A percentile compares a stretch with the other conserved stretches of the same genome.
phyloP scores from a whole-genome alignment of 164 flowering plant species.

The Chloranthus sessilifolius region DNA sequence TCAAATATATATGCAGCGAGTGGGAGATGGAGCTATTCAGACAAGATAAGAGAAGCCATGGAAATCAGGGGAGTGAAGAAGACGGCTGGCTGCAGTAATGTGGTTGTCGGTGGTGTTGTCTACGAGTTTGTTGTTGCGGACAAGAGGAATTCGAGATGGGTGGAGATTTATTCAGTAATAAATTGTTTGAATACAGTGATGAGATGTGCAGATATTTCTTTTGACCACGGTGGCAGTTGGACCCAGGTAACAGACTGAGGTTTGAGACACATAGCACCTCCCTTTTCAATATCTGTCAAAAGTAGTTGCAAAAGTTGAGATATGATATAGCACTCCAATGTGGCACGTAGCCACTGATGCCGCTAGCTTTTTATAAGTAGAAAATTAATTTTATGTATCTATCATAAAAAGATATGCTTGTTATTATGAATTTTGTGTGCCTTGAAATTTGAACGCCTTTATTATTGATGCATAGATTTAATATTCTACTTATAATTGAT shows the following conservation, averaged over 20 bases:
- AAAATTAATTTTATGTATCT: no score
- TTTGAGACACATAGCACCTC: constrained; percentile 3
- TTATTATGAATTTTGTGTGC: no score
- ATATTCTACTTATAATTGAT: no score
- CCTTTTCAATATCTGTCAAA: no score
- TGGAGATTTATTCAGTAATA: constrained; percentile 26
- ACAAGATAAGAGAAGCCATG: constrained; percentile 40
- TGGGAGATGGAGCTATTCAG: constrained; percentile 37
- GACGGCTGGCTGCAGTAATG: constrained; percentile 47
- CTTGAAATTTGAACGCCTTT: no score
- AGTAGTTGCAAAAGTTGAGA: no score
- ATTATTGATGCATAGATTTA: no score
- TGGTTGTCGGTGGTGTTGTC: constrained; percentile 30
- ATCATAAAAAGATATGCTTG: no score
- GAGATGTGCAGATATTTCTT: constrained; percentile 16
- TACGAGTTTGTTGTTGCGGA: constrained; percentile 41
- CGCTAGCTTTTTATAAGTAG: no score
- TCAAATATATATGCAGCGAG: constrained; percentile 41
- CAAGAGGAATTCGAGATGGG: constrained; percentile 29
- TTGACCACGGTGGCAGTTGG: background rate
- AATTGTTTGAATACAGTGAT: constrained; percentile 24
- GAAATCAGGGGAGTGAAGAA: constrained; percentile 42
- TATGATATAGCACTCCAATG: no score
- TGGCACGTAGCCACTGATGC: no score
- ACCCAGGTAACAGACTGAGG: constrained; percentile 9